Evolutionary conservation across 2,329 filamentous ascomycete species (phyloP), one percentile per base, ranked within the genome.

Genomic region (Calonectria pseudoreteaudii): DNA sequence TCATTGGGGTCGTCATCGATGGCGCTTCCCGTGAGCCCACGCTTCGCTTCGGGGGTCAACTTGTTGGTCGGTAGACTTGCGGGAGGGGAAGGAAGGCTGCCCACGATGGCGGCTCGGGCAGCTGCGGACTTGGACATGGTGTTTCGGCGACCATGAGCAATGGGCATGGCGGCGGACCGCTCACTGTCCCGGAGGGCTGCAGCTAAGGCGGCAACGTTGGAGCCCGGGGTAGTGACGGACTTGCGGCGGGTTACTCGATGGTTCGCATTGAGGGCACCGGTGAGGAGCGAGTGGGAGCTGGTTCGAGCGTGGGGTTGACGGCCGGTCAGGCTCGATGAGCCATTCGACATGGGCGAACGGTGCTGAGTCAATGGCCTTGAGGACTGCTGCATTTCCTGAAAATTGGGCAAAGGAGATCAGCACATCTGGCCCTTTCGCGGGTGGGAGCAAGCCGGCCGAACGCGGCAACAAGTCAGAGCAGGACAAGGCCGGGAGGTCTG

Each of bases 241-340:
- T 98, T 98, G 81, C 97, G 92, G 81, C 96, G 94, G 80, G 94
- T 95, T 79, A 98, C 92, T 80, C 97, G 94, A 85, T 98, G 94
- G 84, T 92, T 93, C 80, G 93, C 87, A 87, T 96, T 96, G 82
- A 96, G 91, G 72, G 94, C 92, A 79, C 92, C 92, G 73, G 94
- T 90, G 70, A 96, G 93, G 79, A 95, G 89, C 72, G 95, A 96
- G 85, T 97, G 94, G 65, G 94, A 94, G 87, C 95, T 94, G 80
- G 92, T 92, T 82, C 95, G 93, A 76, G 92, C 91, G 86, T 94
- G 91, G 77, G 90, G 87, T 82, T 92, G 90, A 78, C 92, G 93
- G 78, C 83, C 84, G 67, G 86, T 87, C 66, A 93, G 88, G 80
- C 88, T 90, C 76, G 93, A 91, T 78, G 88, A 88, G 80, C 88